Conservation (phyloP, 2,329 filamentous ascomycete species). For the Domatiomyces catenatus region DNA sequence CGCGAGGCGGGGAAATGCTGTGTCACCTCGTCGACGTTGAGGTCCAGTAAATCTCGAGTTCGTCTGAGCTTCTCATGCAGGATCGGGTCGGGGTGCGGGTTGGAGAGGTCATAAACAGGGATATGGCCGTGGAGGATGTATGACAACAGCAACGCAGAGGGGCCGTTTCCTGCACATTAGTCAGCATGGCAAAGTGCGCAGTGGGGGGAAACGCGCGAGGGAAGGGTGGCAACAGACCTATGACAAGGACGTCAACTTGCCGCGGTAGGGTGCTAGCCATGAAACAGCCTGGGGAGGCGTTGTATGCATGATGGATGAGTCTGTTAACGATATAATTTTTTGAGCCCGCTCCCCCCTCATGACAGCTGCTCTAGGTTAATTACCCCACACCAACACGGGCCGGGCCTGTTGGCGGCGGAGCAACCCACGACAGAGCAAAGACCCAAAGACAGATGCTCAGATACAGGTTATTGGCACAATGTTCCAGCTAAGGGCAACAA, state of each 20-base stretch:
- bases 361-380: background rate
- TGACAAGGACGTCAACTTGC: constrained; percentile 20
- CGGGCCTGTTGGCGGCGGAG: background rate
- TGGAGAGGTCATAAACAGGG: constrained; percentile 37
- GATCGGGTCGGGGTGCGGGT: constrained; percentile 41
- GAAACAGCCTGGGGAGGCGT: background rate
- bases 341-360: background rate
- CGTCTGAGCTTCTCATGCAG: constrained; percentile 40
- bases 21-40: constrained; percentile 35
- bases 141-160: constrained; percentile 45
- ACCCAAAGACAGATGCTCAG: too few species aligned
- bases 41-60: constrained; percentile 32
- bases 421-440: too few species aligned
- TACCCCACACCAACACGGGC: background rate
- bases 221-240: constrained; percentile 20
- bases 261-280: constrained; percentile 14
- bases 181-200: background rate
- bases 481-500: too few species aligned
- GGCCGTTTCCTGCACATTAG: constrained; percentile 38
- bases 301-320: background rate
- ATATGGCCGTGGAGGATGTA: constrained; percentile 48
- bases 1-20: constrained; percentile 43
- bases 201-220: too few species aligned
- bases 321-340: background rate
- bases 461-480: too few species aligned